phyloP scores from a whole-genome alignment of 2,329 filamentous ascomycete genomes.

The Ophiocordyceps robertsii region DNA sequence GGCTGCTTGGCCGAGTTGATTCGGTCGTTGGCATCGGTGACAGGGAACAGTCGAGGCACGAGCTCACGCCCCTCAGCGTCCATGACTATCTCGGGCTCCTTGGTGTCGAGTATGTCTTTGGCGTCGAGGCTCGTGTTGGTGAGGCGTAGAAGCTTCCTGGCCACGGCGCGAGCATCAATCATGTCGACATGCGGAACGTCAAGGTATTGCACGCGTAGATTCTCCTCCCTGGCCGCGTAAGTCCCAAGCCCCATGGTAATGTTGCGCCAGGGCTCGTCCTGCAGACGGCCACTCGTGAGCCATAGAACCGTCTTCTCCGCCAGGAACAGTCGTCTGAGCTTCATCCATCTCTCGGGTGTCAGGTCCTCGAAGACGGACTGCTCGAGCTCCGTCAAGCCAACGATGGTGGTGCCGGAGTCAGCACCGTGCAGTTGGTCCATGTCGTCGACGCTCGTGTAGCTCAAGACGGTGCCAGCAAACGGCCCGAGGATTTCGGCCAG shows the following conservation, averaged over 20 bases:
- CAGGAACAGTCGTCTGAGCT: background rate
- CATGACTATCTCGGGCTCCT: background rate
- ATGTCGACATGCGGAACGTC: background rate
- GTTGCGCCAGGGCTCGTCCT: background rate
- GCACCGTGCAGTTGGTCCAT: background rate
- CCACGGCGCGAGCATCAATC: background rate
- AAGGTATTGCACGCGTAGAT: background rate
- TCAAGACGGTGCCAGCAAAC: background rate
- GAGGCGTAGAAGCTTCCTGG: background rate
- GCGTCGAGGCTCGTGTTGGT: background rate
- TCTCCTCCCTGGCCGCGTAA: background rate
- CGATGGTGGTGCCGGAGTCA: background rate
- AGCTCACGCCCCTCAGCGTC: background rate
- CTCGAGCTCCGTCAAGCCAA: background rate
- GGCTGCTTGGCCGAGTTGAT: background rate
- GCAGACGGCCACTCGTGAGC: background rate
- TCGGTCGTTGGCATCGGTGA: background rate
- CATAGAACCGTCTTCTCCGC: background rate
- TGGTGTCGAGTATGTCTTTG: background rate
- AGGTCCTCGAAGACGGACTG: background rate
- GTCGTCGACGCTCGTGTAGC: background rate
- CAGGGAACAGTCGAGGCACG: background rate
- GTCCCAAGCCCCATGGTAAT: background rate
- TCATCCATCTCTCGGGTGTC: background rate
- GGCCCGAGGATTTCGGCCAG: background rate